Evolutionary conservation across 2,329 filamentous ascomycete genomes (phyloP), one percentile per base, ranked within the genome.

Genomic region (Claviceps sp.): DNA sequence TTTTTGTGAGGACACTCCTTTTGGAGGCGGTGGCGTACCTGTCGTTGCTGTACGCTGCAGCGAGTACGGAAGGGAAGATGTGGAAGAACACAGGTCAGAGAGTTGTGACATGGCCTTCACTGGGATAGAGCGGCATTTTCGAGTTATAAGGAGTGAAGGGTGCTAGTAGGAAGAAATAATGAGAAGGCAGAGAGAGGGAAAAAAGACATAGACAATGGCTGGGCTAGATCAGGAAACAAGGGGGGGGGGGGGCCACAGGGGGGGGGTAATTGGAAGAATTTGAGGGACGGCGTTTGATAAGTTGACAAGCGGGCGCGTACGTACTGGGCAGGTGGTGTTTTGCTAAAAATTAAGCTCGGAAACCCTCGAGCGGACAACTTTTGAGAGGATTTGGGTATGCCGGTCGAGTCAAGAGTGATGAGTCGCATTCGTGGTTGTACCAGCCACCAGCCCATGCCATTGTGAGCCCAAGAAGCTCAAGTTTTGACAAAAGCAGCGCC

Each of bases 41-140:
- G 17, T 39, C 14, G 20, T 23, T 44, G 54, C 54, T 47, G 50
- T 55, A 47, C 53, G 20, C 26, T 26, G 23, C 53, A 52, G 29
- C 37, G 23, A 26, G 36, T 45, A 20, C 42, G 4, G 50, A 47
- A 22, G 44, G 8, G n/a, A 8, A 49, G 5, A 4, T 13, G 23
- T 20, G 20, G 34, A 26, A n/a, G 42, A 14, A 5, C 3, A 34
- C 3, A 23, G n/a, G 8, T 2, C 34, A n/a, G 37, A 44, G 13
- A 49, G 17, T 43, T 43, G 40, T 43, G 17, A 16, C 37, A 37
- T 43, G 47, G 37, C 16, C 34, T 38, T 53, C 26, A 37, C 34
- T 29, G 44, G 44, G 40, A 45, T 47, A 47, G 23, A 40, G 29
- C 29, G 29, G 29, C 29, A 34, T 34, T 11, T 11, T 34, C 29